phyloP scores from a whole-genome alignment of 108 stramenopile genomes.

The Chaetoceros tenuissimus region DNA sequence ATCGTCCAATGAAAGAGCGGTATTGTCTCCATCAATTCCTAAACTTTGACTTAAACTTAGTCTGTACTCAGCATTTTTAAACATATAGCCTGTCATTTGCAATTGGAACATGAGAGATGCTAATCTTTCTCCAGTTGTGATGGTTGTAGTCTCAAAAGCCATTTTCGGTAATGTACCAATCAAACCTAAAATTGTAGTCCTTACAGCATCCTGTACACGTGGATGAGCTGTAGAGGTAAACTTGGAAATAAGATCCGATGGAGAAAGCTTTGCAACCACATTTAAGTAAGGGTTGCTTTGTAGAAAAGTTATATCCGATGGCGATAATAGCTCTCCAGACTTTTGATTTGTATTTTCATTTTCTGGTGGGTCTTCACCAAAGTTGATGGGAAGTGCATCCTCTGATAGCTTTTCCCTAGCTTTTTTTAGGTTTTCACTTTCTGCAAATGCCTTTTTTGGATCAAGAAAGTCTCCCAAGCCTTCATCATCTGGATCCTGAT shows the following conservation, averaged over 20 bases:
- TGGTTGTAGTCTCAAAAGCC: conserved; percentile 86
- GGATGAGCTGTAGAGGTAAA: conserved; percentile 74
- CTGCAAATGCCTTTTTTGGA: neutral
- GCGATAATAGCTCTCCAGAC: neutral
- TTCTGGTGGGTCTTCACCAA: neutral
- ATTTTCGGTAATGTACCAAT: conserved; percentile 84
- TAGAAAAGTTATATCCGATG: conserved; percentile 14
- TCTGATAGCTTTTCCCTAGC: neutral
- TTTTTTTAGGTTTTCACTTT: neutral
- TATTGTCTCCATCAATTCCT: conserved; percentile 16
- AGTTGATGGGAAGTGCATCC: neutral
- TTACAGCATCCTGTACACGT: conserved; percentile 86
- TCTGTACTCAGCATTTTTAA: conserved; percentile 94
- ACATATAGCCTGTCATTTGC: conserved; percentile 98
- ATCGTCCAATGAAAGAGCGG: conserved; percentile 8
- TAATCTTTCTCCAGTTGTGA: conserved; percentile 80
- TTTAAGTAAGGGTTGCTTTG: conserved; percentile 69
- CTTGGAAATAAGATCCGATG: conserved; percentile 70
- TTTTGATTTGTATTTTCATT: neutral
- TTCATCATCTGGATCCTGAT: neutral
- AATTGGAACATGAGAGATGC: conserved; percentile 94
- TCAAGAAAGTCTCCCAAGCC: neutral
- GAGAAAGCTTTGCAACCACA: conserved; percentile 60
- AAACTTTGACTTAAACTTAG: conserved; percentile 61
- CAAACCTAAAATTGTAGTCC: conserved; percentile 78